Conservation (phyloP, 164 flowering plant species). For the Warburgia ugandensis region DNA sequence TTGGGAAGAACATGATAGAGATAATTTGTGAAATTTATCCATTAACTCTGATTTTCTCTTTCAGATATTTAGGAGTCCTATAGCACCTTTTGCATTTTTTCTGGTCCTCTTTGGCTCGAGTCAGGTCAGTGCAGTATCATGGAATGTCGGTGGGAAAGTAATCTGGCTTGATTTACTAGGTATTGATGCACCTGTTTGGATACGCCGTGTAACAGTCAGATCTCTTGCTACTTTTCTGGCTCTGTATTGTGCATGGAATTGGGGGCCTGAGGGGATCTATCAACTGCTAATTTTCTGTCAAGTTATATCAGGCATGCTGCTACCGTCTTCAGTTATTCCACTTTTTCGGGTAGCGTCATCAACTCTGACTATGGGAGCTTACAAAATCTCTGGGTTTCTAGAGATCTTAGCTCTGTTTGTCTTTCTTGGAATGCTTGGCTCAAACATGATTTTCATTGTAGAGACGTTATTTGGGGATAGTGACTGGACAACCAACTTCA, state of each 20-base stretch:
- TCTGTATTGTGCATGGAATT: conserved; percentile 55
- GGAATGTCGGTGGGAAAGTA: conserved; percentile 53
- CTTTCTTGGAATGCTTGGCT: conserved; percentile 64
- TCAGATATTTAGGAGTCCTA: conserved; percentile 70
- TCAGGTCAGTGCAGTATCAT: conserved; percentile 53
- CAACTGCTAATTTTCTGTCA: conserved; percentile 78
- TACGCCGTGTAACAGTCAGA: conserved; percentile 65
- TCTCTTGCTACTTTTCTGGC: conserved; percentile 54
- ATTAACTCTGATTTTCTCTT: neutral
- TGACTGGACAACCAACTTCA: conserved; percentile 69
- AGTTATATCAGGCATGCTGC: conserved; percentile 70
- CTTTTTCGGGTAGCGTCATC: conserved; percentile 89
- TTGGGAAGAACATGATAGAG: neutral
- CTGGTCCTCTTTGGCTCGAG: conserved; percentile 50
- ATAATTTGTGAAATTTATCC: neutral
- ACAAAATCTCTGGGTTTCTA: conserved; percentile 51
- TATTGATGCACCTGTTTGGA: conserved; percentile 65
- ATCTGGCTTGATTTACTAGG: conserved; percentile 48
- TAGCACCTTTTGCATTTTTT: conserved; percentile 43
- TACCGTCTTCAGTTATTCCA: conserved; percentile 92
- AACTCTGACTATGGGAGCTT: conserved; percentile 60
- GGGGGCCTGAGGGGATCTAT: conserved; percentile 84
- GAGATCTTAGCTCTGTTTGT: conserved; percentile 56
- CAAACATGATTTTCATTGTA: conserved; percentile 56
- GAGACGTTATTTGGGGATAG: conserved; percentile 85